Percentiles rank a stretch among this genome's conserved stretches.
phyloP scores from a whole-genome alignment of 2,329 filamentous ascomycete species.

The Cladosporium cucumerinum region DNA sequence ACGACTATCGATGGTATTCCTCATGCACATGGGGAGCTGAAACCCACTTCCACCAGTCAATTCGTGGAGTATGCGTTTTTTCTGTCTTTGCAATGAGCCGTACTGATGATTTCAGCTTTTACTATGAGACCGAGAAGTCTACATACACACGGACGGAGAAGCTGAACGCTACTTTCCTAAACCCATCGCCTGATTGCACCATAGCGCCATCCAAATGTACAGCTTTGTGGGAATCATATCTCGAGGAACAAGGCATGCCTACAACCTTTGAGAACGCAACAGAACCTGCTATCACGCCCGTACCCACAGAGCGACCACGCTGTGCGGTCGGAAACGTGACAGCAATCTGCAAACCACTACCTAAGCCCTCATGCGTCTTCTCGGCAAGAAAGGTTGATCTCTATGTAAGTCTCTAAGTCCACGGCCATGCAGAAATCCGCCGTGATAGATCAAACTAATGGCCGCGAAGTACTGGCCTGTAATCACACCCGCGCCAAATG shows the following conservation, averaged over 20 bases:
- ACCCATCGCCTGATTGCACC: constrained; percentile 4
- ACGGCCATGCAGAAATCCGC: background rate
- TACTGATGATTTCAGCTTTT: background rate
- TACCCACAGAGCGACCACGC: constrained; percentile 8
- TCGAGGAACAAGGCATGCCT: constrained; percentile 7
- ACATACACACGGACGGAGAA: too few species aligned
- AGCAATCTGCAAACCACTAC: background rate
- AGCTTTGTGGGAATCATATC: constrained; percentile 4
- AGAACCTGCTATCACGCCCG: constrained; percentile 11
- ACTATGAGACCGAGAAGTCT: too few species aligned
- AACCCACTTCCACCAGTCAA: constrained; percentile 4
- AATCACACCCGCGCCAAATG: constrained; percentile 2
- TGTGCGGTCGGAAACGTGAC: constrained; percentile 1
- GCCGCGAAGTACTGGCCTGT: constrained; percentile 1
- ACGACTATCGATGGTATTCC: constrained; percentile 16
- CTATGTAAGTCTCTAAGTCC: background rate
- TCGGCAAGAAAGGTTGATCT: constrained; percentile 5
- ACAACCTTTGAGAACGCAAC: constrained; percentile 5
- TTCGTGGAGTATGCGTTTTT: background rate
- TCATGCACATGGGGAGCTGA: background rate
- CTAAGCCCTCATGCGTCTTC: background rate
- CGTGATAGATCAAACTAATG: background rate
- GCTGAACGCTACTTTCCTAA: background rate
- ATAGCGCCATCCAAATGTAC: constrained; percentile 9
- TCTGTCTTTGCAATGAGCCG: background rate